A percentile compares a stretch with the other conserved stretches of the same genome.
phyloP scores from a whole-genome alignment of 768 basidiomycete genomes.

The Leccinum uliginosum region DNA sequence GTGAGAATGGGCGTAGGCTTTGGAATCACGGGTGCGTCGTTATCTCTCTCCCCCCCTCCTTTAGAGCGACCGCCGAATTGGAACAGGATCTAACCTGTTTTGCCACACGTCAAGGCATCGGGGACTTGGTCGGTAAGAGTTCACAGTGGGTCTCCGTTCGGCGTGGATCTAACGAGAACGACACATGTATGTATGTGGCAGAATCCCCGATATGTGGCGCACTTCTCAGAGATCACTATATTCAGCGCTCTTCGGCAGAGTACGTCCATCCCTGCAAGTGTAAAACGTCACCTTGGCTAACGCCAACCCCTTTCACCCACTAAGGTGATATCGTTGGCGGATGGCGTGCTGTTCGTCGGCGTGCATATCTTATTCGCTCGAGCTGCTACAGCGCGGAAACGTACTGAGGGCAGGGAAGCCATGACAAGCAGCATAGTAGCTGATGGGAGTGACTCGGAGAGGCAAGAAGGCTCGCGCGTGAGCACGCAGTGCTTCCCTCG shows the following conservation, averaged over 20 bases:
- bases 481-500: background rate
- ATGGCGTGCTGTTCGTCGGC: conserved; percentile 7
- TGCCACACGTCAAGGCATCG: conserved; percentile 17
- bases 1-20: conserved; percentile 46
- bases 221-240: conserved; percentile 43
- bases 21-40: conserved; percentile 34
- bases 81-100: background rate
- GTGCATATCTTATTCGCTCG: conserved; percentile 10
- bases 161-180: background rate
- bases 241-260: conserved; percentile 48
- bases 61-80: background rate
- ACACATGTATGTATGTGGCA: conserved; percentile 19
- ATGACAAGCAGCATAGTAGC: background rate
- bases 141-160: background rate
- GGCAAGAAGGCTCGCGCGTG: background rate
- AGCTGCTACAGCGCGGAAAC: too few species aligned
- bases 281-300: background rate
- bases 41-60: background rate
- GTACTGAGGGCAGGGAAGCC: background rate
- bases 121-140: conserved; percentile 18
- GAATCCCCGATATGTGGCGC: conserved; percentile 58
- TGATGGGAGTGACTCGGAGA: background rate
- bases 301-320: background rate
- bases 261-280: conserved; percentile 8
- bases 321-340: conserved; percentile 9